A percentile compares a stretch with the other conserved stretches of the same genome.
phyloP scores from a whole-genome alignment of 495 filamentous ascomycete genomes.

The Tuber microsphaerosporum region DNA sequence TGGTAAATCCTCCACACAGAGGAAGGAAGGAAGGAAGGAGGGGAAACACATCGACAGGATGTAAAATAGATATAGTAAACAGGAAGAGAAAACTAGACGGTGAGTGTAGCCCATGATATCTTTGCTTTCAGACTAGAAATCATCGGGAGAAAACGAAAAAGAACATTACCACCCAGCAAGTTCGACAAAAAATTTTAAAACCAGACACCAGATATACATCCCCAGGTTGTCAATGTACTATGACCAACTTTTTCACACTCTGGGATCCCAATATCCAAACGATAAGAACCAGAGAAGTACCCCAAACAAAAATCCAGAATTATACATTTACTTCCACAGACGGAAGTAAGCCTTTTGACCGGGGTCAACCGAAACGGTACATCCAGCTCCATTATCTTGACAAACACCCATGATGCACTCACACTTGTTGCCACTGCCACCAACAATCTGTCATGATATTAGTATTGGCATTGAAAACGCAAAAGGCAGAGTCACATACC shows the following conservation, averaged over 20 bases:
- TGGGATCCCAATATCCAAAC: not conserved
- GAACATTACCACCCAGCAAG: not conserved
- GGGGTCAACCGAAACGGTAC: conserved; percentile 26
- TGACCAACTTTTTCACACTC: not conserved
- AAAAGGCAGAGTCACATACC: not conserved
- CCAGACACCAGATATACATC: not conserved
- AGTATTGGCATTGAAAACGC: not conserved
- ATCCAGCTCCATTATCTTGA: conserved; percentile 12
- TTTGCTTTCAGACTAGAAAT: not conserved
- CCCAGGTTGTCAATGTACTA: not conserved
- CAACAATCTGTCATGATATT: conserved; percentile 32
- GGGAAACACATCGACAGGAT: not conserved
- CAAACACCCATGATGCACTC: conserved; percentile 52
- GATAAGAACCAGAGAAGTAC: conserved; percentile 9
- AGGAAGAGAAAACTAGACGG: not conserved
- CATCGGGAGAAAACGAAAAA: not conserved
- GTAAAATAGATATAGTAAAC: conserved; percentile 3
- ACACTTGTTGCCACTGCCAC: conserved; percentile 65
- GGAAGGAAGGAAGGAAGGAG: not conserved
- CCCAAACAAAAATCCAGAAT: not conserved
- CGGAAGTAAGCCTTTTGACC: conserved; percentile 12
- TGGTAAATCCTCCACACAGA: not conserved
- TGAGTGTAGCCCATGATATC: not conserved
- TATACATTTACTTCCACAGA: conserved; percentile 7
- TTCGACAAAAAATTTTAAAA: not conserved